Evolutionary conservation across 2,329 filamentous ascomycete species (phyloP), one percentile per base, ranked within the genome.

Genomic region (Pezicula carpinea): DNA sequence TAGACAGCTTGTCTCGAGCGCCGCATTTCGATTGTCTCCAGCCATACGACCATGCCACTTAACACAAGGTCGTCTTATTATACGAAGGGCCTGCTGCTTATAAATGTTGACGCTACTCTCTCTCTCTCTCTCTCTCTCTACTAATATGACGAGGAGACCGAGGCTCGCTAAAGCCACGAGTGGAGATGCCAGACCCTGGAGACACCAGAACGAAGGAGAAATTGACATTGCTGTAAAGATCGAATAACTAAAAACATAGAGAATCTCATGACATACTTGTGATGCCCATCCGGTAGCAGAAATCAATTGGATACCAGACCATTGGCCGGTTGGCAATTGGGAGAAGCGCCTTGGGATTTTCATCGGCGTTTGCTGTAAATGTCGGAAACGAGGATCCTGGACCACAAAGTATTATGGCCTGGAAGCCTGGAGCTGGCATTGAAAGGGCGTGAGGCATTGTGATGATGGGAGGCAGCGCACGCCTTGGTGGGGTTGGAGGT

Each of bases 271-370:
- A 66, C 78, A 66, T 66, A 87, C 85, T 76, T 60, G 83, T 87
- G 55, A 91, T 80, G 56, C 88, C 87, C 65, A 85, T 87, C 32
- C 87, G 81, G 62, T 89, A 87, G 67, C 87, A 92, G 70, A 89
- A 92, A 59, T 92, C 87, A 34, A 93, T 79, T 5, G 88, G 84
- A 64, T 93, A 93, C 86, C 89, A 92, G 39, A 93, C 84, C 88
- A 93, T 93, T 1, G 88, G 88, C 56, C 88, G 71, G 65, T 93
- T 93, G 31, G 88, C 88, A 50, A 93, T 86, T 5, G 88, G 88
- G 6, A 93, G 70, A 18, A 93, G 77, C 8, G 88, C 87, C 68
- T 93, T 93, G 8, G 88, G 87, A 51, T 87, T 83, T 62, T 91
- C 85, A 67, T 86, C 82, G 5, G 87, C 85, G 52, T 84, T 88